Evolutionary conservation across 257 asterid genomes (phyloP), one percentile per base, ranked within the genome.

Genomic region (Sherardia arvensis): DNA sequence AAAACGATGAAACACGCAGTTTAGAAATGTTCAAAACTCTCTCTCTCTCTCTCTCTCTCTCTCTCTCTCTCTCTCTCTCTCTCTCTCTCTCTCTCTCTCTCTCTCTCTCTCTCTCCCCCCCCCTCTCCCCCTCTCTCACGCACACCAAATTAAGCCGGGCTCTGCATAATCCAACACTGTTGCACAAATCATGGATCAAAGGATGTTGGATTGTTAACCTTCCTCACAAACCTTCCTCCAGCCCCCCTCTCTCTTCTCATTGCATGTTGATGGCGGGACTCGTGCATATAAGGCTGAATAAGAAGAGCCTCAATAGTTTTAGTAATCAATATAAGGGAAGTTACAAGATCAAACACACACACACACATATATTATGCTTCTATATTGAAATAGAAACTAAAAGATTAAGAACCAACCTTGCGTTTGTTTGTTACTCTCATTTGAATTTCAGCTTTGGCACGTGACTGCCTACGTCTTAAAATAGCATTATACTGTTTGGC

Each of bases 261-360:
- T 20, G 98, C 98, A 68, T 91, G 98, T 76, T 87, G 96, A 75
- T 91, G 97, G 28, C 92, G 81, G n/a, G 97, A 87, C 71, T 87
- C 97, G 2, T 87, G 95, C 56, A 87, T 91, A 72, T 91, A 88
- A 22, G 96, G 95, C 96, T 91, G 86, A 10, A 38, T 9, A 2
- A 2, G 17, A 12, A 15, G 18, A 12, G 12, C 47, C 1, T 10
- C 17, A 38, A 5, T 38, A 38, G 12, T 38, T 38, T 18, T 10
- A 38, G 45, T 36, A 9, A 36, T 36, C 17, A 62, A n/a, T n/a
- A n/a, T n/a, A 20, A 2, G 20, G 60, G 11, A 22, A 22, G 17
- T n/a, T n/a, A n/a, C n/a, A 38, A 25, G 7, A 43, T 27, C 45
- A 36, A n/a, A n/a, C n/a, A n/a, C n/a, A n/a, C n/a, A n/a, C n/a